Evolutionary conservation across 805 yeast genomes (phyloP).

Genomic region (Suhomyces faveliae): DNA sequence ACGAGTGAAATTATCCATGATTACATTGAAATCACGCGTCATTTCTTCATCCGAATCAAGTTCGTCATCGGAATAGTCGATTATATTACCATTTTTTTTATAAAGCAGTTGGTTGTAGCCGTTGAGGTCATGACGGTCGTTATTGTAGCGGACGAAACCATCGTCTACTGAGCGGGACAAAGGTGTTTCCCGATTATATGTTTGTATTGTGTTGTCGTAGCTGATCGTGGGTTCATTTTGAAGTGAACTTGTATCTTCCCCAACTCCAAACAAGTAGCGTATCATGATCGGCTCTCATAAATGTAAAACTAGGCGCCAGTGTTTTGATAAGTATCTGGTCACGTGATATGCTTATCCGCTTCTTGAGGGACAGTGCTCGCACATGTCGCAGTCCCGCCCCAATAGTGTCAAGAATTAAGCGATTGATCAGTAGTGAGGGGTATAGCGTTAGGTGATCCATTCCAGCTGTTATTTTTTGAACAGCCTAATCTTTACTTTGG

Average conservation of each 20-base stretch:
- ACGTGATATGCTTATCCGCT: background rate
- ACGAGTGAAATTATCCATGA: conserved; percentile 10
- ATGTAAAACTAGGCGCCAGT: background rate
- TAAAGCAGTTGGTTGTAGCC: background rate
- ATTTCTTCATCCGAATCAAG: conserved; percentile 13
- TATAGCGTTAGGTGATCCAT: background rate
- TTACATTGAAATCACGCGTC: conserved; percentile 9
- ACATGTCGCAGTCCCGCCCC: background rate
- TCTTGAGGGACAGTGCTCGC: background rate
- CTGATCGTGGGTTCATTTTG: conserved; percentile 37
- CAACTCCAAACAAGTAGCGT: conserved; percentile 10
- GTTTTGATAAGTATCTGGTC: background rate
- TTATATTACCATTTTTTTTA: background rate
- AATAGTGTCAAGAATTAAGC: background rate
- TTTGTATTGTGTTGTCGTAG: conserved; percentile 26
- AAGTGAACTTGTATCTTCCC: conserved; percentile 18
- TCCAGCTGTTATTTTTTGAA: background rate
- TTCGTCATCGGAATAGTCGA: conserved; percentile 8
- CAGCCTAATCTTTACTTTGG: background rate
- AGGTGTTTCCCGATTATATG: background rate
- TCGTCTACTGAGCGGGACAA: background rate
- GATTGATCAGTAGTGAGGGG: background rate
- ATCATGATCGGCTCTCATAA: conserved; percentile 7
- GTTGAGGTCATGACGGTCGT: background rate
- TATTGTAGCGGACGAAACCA: background rate